These are phyloP conservation scores for Penicillium angulare DNA, from an alignment of 495 filamentous ascomycete species.

Conservation along the genomic window DNA sequence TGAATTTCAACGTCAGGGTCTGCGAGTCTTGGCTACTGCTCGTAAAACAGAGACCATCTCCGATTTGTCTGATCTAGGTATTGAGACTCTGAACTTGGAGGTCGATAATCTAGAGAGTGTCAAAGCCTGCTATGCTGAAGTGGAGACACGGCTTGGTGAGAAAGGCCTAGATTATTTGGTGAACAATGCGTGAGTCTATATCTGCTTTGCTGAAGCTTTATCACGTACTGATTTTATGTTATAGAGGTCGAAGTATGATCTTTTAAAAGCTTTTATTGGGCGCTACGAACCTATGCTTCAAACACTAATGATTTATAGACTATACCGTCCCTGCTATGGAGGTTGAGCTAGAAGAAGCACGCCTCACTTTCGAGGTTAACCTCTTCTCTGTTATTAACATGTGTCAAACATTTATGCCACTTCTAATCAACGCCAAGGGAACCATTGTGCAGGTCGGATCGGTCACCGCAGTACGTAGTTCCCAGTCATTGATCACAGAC, in stretches of 20 bases:
- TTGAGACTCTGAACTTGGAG: conserved; percentile 54
- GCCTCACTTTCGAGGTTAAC: conserved; percentile 56
- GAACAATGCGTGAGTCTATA: conserved; percentile 56
- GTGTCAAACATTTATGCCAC: conserved; percentile 56
- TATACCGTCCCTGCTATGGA: conserved; percentile 64
- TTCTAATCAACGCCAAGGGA: conserved; percentile 57
- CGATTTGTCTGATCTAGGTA: conserved; percentile 45
- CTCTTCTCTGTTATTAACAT: conserved; percentile 59
- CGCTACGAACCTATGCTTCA: too few relatives aligned
- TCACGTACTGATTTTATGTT: not conserved
- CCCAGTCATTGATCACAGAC: not conserved
- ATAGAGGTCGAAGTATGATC: conserved; percentile 40
- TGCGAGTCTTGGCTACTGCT: conserved; percentile 58
- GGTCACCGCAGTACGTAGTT: conserved; percentile 45
- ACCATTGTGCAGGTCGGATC: conserved; percentile 63
- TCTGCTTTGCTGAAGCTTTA: conserved; percentile 1
- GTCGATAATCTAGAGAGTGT: conserved; percentile 51
- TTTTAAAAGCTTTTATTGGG: not conserved
- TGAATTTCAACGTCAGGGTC: conserved; percentile 51
- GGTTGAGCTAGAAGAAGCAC: conserved; percentile 49
- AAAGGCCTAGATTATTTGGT: conserved; percentile 55
- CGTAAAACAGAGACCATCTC: conserved; percentile 47
- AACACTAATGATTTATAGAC: conserved; percentile 29
- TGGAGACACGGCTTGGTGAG: conserved; percentile 41
- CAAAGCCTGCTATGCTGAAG: conserved; percentile 37